Base-by-base conservation (phyloP, 208 protist genomes). In the Trypanosoma platydactyli region DNA sequence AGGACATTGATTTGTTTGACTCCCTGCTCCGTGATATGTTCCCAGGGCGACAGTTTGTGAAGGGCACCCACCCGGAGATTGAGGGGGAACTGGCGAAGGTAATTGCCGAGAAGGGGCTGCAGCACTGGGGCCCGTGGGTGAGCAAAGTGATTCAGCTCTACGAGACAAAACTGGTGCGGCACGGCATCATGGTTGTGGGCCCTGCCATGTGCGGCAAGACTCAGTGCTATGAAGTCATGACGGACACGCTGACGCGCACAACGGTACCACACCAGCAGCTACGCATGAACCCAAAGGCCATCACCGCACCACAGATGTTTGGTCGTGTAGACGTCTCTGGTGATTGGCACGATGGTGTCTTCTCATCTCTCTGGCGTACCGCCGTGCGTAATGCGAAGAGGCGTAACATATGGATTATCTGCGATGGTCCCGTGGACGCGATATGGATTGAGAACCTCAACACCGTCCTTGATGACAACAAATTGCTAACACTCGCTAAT, bases 381-480 rank as follows among this genome's bases (percentile, higher is more conserved):
- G 90, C 88, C 45, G 91, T 95, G 52, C 78, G 84, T 46, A 88
- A 79, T 67, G 86, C 89, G 29, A 97, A 95, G 84, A 96, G 94
- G 74, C 77, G 83, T 44, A 94, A 97, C 80, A 81, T 96, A 54
- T 97, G 97, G 97, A 94, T 99, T 63, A 76, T 98, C 24, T 98
- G 97, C 61, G 98, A 99, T 77, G 98, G 98, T 6, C 98, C 97
- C n/a, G 98, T 99, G 27, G 97, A 99, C 81, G 95, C 97, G 30
- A 98, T 99, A 73, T 99, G 97, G 98, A 99, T 99, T 86, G 98
- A 99, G 84, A 99, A 99, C 83, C 79, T 99, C 16, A 99, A 99
- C 84, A 99, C 98, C 2, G 98, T 99, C 52, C 89, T 99, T 15
- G 98, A 99, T 76, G 98, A 99, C 82, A 99, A 99, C 91, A 99